Conservation (phyloP, 1,284 basidiomycete species). For the Paramarasmius palmivorus region DNA sequence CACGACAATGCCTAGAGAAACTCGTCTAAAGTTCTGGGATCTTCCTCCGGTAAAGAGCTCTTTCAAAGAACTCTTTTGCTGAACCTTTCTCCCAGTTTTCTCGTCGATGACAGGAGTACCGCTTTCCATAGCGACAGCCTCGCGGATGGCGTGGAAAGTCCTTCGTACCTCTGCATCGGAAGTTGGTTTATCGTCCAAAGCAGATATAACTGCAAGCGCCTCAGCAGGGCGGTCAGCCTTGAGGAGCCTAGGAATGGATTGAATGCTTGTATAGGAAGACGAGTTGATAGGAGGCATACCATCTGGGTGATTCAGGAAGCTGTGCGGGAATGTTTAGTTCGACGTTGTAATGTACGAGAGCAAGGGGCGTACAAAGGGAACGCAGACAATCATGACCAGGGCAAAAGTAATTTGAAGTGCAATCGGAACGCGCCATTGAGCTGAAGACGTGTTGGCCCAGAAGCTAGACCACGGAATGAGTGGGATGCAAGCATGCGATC, state of each 20-base stretch:
- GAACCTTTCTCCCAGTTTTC: constrained; percentile 1
- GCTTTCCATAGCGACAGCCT: constrained; percentile 47
- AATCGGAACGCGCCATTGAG: constrained; percentile 73
- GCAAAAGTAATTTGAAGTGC: constrained; percentile 68
- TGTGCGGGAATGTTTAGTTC: constrained; percentile 18
- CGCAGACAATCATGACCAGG: constrained; percentile 56
- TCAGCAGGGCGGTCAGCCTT: constrained; percentile 61
- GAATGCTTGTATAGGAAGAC: not conserved
- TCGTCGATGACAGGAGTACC: constrained; percentile 12
- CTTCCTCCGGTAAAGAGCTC: constrained; percentile 63
- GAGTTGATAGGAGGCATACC: constrained; percentile 22
- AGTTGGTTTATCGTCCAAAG: constrained; percentile 55
- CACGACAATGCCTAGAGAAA: constrained; percentile 55
- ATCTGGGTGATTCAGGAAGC: constrained; percentile 75
- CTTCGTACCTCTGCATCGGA: constrained; percentile 53
- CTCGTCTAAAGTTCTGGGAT: constrained; percentile 65
- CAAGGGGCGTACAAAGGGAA: constrained; percentile 49
- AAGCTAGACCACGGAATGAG: constrained; percentile 36
- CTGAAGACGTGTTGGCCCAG: constrained; percentile 50
- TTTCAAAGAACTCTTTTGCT: constrained; percentile 33
- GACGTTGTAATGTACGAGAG: constrained; percentile 1
- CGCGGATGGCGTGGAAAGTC: constrained; percentile 55
- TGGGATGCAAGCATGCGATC: too few relatives aligned
- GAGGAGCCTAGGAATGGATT: constrained; percentile 41
- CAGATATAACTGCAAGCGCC: constrained; percentile 64